Evolutionary conservation across 1,284 basidiomycete species (phyloP).

Genomic region (Microbotryum silenes-acaulis): DNA sequence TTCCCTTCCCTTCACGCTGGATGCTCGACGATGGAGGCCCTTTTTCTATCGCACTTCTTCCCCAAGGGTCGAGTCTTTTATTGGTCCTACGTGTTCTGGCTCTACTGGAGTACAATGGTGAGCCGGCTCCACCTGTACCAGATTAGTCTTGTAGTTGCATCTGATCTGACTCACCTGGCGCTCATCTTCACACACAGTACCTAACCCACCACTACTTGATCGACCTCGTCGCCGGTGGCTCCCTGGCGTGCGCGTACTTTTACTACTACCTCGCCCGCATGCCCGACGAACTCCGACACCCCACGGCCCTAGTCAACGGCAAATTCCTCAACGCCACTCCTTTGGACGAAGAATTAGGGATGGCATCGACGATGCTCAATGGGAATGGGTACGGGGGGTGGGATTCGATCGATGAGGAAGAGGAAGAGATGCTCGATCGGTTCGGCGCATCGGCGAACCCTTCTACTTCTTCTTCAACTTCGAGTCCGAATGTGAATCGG

Average conservation of each 20-base stretch:
- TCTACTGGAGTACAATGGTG: slow-evolving; percentile 95
- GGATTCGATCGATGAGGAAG: slow-evolving; percentile 19
- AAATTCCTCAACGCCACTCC: slow-evolving; percentile 6
- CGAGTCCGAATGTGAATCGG: too few relatives aligned
- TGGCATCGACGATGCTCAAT: slow-evolving; percentile 17
- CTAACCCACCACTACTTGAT: slow-evolving; percentile 92
- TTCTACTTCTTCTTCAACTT: too few relatives aligned
- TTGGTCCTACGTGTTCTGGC: slow-evolving; percentile 76
- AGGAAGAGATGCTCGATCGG: not conserved
- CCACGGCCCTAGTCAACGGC: slow-evolving; percentile 6
- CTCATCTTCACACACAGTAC: slow-evolving; percentile 45
- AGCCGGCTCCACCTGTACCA: not conserved
- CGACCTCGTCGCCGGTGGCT: slow-evolving; percentile 88
- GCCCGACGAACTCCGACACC: slow-evolving; percentile 26
- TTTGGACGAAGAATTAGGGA: slow-evolving; percentile 23
- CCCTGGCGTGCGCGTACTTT: slow-evolving; percentile 78
- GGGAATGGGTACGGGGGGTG: slow-evolving; percentile 27
- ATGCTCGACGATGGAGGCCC: slow-evolving; percentile 81
- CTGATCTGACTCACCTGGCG: not conserved
- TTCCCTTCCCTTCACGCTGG: slow-evolving; percentile 91
- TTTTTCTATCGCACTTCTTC: slow-evolving; percentile 95
- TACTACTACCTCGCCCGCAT: slow-evolving; percentile 54
- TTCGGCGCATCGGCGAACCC: too few relatives aligned
- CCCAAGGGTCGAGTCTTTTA: slow-evolving; percentile 45
- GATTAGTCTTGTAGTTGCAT: not conserved